Percentiles rank a stretch among this genome's conserved stretches.
phyloP scores from a whole-genome alignment of 495 filamentous ascomycete genomes.

The Parathielavia appendiculata region DNA sequence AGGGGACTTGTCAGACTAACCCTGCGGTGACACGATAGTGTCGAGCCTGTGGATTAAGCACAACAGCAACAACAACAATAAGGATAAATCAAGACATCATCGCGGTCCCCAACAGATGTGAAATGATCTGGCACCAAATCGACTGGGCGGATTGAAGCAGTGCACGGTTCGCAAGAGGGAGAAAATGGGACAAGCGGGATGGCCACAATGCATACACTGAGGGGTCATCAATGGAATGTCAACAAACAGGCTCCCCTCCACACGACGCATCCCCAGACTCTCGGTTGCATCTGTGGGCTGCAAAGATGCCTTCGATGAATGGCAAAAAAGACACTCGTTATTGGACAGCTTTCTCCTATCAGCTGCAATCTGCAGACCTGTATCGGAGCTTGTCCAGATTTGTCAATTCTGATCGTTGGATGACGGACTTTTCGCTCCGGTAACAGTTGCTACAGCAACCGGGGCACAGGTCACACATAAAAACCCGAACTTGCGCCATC shows the following conservation, averaged over 20 bases:
- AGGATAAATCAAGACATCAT: not conserved
- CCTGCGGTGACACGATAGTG: not conserved
- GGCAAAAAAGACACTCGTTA: not conserved
- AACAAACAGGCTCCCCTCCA: slow-evolving; percentile 8
- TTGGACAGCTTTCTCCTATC: slow-evolving; percentile 2
- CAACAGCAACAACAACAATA: not conserved
- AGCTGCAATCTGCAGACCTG: not conserved
- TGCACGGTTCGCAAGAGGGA: not conserved
- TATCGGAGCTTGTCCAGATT: not conserved
- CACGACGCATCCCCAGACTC: not conserved
- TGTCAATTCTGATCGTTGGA: not conserved
- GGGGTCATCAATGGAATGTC: slow-evolving; percentile 7
- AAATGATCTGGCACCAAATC: slow-evolving; percentile 12
- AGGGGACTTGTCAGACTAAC: not conserved
- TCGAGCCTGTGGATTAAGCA: not conserved
- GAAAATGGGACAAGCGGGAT: slow-evolving; percentile 4
- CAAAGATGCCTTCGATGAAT: not conserved
- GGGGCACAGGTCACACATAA: not conserved
- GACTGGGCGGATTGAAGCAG: not conserved
- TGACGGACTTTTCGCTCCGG: not conserved
- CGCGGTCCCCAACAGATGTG: not conserved
- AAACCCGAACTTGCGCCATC: not conserved
- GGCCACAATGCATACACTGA: not conserved
- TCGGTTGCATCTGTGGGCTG: not conserved
- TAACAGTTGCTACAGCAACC: slow-evolving; percentile 8